Conservation (phyloP, 805 yeast species). For the Clavispora vitiphila region DNA sequence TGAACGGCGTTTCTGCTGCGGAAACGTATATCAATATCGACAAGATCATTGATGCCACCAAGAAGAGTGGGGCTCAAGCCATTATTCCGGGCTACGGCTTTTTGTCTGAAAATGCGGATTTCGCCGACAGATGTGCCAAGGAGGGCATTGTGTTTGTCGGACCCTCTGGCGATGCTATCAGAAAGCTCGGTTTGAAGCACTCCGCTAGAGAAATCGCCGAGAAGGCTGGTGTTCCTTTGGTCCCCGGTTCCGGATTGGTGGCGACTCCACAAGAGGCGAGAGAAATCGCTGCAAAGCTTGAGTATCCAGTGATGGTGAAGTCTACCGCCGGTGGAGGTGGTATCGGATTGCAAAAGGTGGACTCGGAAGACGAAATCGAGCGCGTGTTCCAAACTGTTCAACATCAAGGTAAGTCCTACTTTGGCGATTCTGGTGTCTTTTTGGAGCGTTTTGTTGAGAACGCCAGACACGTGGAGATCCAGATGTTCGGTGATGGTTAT, state of each 20-base stretch:
- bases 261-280: slow-evolving; percentile 68
- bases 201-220: slow-evolving; percentile 94
- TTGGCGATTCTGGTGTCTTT: slow-evolving; percentile 94
- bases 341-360: slow-evolving; percentile 93
- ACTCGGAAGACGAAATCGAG: slow-evolving; percentile 72
- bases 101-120: slow-evolving; percentile 93
- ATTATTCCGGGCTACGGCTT: slow-evolving; percentile 98
- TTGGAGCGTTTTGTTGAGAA: slow-evolving; percentile 91
- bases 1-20: slow-evolving; percentile 80
- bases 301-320: slow-evolving; percentile 92
- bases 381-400: slow-evolving; percentile 85
- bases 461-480: slow-evolving; percentile 95
- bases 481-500: slow-evolving; percentile 91
- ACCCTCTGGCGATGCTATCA: slow-evolving; percentile 91
- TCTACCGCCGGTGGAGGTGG: slow-evolving; percentile 99
- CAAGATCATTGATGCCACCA: slow-evolving; percentile 82
- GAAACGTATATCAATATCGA: slow-evolving; percentile 86
- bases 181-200: slow-evolving; percentile 89
- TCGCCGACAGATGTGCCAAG: slow-evolving; percentile 77
- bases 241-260: slow-evolving; percentile 93
- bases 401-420: slow-evolving; percentile 89
- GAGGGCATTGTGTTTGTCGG: slow-evolving; percentile 93
- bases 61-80: slow-evolving; percentile 82
- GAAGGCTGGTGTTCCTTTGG: slow-evolving; percentile 89
- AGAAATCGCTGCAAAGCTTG: slow-evolving; percentile 65